Evolutionary conservation across 2,329 filamentous ascomycete species (phyloP).

Genomic region (Neonectria magnoliae): DNA sequence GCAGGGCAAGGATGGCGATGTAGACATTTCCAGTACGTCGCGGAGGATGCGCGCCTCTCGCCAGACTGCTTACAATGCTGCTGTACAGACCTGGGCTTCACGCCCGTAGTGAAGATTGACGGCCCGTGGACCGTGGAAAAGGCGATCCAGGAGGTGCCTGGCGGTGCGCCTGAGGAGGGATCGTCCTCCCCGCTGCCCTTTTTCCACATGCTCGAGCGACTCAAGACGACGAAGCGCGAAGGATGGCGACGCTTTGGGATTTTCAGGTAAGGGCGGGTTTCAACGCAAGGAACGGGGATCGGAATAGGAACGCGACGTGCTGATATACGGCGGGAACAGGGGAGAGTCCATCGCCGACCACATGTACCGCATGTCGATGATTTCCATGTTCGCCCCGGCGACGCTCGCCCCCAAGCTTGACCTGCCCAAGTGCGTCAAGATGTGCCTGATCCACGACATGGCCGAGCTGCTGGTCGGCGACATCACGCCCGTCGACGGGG

Average conservation of each 20-base stretch:
- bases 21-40: conserved; percentile 41
- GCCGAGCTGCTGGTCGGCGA: conserved; percentile 94
- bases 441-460: conserved; percentile 98
- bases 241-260: conserved; percentile 94
- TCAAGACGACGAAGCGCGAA: conserved; percentile 97
- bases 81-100: conserved; percentile 47
- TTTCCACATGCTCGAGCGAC: conserved; percentile 91
- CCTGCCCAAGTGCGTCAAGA: conserved; percentile 85
- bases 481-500: conserved; percentile 91
- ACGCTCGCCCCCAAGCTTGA: conserved; percentile 77
- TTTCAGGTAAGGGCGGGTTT: conserved; percentile 52
- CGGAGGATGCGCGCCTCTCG: not conserved
- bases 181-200: conserved; percentile 84
- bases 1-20: conserved; percentile 30
- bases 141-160: conserved; percentile 72
- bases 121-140: conserved; percentile 66
- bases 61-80: conserved; percentile 15
- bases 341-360: conserved; percentile 96
- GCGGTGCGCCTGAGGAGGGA: conserved; percentile 63
- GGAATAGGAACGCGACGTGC: not conserved
- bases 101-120: conserved; percentile 51
- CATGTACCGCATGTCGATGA: conserved; percentile 99
- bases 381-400: conserved; percentile 90
- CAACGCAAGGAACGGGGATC: not conserved
- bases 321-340: conserved; percentile 47